Base-by-base conservation (phyloP, 495 filamentous ascomycete genomes). In the Trichocladium uniseriatum region DNA sequence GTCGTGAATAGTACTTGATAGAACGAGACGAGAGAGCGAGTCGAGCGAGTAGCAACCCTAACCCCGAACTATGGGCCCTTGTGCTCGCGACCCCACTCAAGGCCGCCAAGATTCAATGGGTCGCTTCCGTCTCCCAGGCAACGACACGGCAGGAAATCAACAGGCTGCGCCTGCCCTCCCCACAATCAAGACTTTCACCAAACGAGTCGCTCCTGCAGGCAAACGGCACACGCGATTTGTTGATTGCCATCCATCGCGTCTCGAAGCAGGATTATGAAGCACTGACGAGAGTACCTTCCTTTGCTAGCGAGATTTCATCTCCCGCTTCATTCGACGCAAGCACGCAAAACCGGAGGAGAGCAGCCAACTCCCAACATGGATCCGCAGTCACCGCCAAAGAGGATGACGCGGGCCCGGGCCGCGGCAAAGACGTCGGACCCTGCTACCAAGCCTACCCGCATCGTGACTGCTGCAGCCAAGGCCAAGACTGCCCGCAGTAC, bases 331-430 rank as follows among this genome's bases (percentile, higher is more conserved):
- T 18, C 44, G 38, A 52, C 43, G 29, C 24, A 14, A 39, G 38
- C 20, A 44, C 38, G 21, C 22, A 29, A 56, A 18, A 9, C 6
- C 16, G 28, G 24, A 41, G 15, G 41, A 20, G 32, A 32, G 24
- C 24, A 27, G 24, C 4, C n/a, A n/a, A n/a, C n/a, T n/a, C n/a
- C 34, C 41, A 49, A 21, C 42, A 72, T 72, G 67, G 68, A 68
- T 43, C 66, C 71, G 49, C 70, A 71, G 59, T 74, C 70, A 24
- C 76, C 70, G 49, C 78, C 77, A 24, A 79, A 80, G 58, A 75
- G 79, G 44, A 70, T 79, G 49, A 82, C 79, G 45, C 72, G 79
- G 51, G 75, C 78, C 38, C 67, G 78, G 52, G 76, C 74, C 43
- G 75, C 78, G 43, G 72, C 70, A 39, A 74, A 71, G 53, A 65